Conservation (phyloP, 306 rosid species). For the Cicer yamashitae region DNA sequence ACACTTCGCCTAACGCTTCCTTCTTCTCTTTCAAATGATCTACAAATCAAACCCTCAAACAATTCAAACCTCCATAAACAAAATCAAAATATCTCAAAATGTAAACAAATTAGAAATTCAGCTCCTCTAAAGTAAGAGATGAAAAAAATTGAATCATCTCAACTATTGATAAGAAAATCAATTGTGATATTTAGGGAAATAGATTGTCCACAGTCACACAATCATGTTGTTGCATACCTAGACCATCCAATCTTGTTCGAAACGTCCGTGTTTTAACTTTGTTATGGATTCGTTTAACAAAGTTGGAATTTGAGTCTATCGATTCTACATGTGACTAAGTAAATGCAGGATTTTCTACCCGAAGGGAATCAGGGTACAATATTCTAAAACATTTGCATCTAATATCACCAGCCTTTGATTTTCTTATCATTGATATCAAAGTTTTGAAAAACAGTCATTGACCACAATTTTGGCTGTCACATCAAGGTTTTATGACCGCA, state of each 20-base stretch:
- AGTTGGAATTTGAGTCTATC: background rate
- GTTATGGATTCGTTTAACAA: background rate
- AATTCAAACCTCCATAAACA: background rate
- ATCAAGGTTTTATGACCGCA: background rate
- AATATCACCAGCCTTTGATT: background rate
- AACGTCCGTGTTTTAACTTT: background rate
- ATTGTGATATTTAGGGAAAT: background rate
- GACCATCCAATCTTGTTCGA: background rate
- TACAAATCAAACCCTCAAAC: slow-evolving; percentile 44
- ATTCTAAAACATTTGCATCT: background rate
- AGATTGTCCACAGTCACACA: background rate
- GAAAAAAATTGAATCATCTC: background rate
- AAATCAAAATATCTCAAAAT: slow-evolving; percentile 2
- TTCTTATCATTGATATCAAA: background rate
- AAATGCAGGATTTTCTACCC: background rate
- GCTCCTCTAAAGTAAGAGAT: background rate
- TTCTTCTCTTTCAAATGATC: slow-evolving; percentile 71
- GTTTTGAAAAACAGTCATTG: background rate
- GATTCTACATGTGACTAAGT: background rate
- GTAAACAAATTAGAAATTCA: background rate
- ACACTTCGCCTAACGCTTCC: slow-evolving; percentile 90
- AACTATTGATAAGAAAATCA: background rate
- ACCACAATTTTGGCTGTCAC: background rate
- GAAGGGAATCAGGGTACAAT: background rate
- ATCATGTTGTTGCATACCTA: background rate